Percentiles rank a stretch among this genome's conserved stretches.
Conservation (phyloP, 2,329 filamentous ascomycete species). For the Aspergillus cejpii region DNA sequence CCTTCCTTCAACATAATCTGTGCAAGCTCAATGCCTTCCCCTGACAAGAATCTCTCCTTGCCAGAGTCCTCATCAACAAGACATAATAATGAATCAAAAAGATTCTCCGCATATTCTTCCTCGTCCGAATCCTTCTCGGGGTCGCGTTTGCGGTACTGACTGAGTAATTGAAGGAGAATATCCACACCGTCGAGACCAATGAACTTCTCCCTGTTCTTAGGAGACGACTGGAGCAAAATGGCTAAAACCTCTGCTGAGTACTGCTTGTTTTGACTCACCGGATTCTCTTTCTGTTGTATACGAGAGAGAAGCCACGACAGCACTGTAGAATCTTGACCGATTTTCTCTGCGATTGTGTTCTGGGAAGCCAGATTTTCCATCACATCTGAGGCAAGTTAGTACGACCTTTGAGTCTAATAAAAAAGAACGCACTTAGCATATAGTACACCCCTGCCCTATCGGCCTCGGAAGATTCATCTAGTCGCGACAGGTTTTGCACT, state of each 20-base stretch:
- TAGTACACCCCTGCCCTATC: constrained; percentile 85
- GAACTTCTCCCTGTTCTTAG: constrained; percentile 58
- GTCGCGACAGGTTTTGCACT: constrained; percentile 58
- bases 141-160: constrained; percentile 77
- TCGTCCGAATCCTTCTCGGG: constrained; percentile 80
- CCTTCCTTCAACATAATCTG: constrained; percentile 88
- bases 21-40: constrained; percentile 84
- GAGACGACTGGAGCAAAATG: constrained; percentile 73
- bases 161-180: constrained; percentile 70
- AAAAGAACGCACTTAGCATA: constrained; percentile 50
- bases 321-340: constrained; percentile 62
- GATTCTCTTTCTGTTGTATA: constrained; percentile 61
- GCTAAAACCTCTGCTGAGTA: constrained; percentile 89
- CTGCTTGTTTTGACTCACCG: constrained; percentile 83
- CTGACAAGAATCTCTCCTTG: constrained; percentile 75
- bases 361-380: constrained; percentile 80
- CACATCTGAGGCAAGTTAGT: constrained; percentile 45
- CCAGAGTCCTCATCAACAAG: constrained; percentile 67
- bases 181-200: constrained; percentile 67
- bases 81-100: constrained; percentile 81
- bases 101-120: constrained; percentile 89
- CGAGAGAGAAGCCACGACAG: constrained; percentile 71
- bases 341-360: constrained; percentile 58
- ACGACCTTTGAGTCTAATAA: not conserved
- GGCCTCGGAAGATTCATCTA: constrained; percentile 65